A percentile compares a stretch with the other conserved stretches of the same genome.
These are phyloP conservation scores for Yamadazyma spencermartinsiae DNA, from an alignment of 1,139 yeast genomes.

Conservation along the genomic window DNA sequence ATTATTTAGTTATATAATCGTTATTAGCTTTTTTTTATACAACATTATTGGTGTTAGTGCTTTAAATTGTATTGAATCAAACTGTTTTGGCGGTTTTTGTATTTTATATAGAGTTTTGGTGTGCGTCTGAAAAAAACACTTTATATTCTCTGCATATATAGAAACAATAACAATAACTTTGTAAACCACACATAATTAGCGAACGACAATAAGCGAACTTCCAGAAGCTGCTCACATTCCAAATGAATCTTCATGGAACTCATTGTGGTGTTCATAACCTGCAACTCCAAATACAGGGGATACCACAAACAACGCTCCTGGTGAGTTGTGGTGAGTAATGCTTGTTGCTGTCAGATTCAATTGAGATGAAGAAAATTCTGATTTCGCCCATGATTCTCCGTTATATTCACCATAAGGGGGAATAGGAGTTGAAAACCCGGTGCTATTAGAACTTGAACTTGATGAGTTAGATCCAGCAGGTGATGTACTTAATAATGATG, in stretches of 20 bases:
- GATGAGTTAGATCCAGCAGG: background rate
- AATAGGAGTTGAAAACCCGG: slow-evolving; percentile 2
- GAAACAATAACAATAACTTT: background rate
- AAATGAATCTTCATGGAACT: background rate
- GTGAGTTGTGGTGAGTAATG: background rate
- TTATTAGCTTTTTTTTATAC: background rate
- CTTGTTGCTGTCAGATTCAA: background rate
- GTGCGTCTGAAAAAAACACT: too few relatives aligned
- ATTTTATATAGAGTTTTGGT: too few relatives aligned
- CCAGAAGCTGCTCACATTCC: too few relatives aligned
- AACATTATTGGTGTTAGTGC: background rate
- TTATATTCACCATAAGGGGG: background rate
- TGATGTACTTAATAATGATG: background rate
- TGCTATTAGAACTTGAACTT: background rate
- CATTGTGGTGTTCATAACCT: background rate
- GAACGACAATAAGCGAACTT: background rate
- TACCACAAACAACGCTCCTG: background rate
- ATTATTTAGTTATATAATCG: slow-evolving; percentile 3
- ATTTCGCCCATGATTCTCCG: background rate
- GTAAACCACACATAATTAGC: background rate
- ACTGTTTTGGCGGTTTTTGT: too few relatives aligned
- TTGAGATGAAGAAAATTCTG: background rate
- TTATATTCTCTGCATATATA: too few relatives aligned
- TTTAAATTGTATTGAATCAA: background rate
- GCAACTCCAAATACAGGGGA: background rate